Conservation (phyloP, 2,329 filamentous ascomycete genomes). For the Phialemonium atrogriseum region DNA sequence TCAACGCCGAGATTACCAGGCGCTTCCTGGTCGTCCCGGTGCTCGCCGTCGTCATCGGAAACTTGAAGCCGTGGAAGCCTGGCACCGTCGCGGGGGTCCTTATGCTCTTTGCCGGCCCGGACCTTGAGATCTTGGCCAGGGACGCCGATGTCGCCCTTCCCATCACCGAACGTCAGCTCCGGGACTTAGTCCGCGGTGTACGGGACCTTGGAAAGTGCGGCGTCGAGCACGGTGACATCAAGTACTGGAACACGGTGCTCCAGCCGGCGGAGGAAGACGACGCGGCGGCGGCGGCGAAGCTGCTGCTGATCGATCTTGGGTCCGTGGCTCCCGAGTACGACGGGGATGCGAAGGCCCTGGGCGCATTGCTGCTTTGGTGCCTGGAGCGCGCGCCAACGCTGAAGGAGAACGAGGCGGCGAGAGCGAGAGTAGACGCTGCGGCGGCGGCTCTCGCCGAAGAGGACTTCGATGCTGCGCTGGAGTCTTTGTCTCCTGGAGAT, state of each 20-base stretch:
- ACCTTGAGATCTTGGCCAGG: too few relatives aligned
- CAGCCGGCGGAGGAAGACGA: not conserved
- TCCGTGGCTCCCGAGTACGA: slow-evolving; percentile 6
- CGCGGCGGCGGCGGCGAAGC: not conserved
- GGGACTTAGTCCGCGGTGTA: slow-evolving; percentile 2
- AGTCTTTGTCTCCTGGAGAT: too few relatives aligned
- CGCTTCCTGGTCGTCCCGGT: slow-evolving; percentile 10
- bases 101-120: too few relatives aligned
- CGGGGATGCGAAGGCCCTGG: slow-evolving; percentile 4
- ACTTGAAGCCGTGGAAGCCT: too few relatives aligned
- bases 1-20: slow-evolving; percentile 7
- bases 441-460: too few relatives aligned
- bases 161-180: slow-evolving; percentile 3
- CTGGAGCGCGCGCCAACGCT: slow-evolving; percentile 1
- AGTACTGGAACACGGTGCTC: slow-evolving; percentile 5
- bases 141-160: too few relatives aligned
- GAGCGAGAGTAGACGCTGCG: not conserved
- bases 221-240: slow-evolving; percentile 5
- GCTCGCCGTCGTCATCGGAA: slow-evolving; percentile 6
- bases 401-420: not conserved
- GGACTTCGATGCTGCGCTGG: too few relatives aligned
- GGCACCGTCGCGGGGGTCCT: too few relatives aligned
- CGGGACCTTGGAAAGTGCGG: slow-evolving; percentile 2
- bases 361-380: slow-evolving; percentile 4
- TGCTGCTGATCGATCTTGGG: slow-evolving; percentile 4